Evolutionary conservation across 2,329 filamentous ascomycete genomes (phyloP).

Genomic region (Pseudocercospora cruenta): DNA sequence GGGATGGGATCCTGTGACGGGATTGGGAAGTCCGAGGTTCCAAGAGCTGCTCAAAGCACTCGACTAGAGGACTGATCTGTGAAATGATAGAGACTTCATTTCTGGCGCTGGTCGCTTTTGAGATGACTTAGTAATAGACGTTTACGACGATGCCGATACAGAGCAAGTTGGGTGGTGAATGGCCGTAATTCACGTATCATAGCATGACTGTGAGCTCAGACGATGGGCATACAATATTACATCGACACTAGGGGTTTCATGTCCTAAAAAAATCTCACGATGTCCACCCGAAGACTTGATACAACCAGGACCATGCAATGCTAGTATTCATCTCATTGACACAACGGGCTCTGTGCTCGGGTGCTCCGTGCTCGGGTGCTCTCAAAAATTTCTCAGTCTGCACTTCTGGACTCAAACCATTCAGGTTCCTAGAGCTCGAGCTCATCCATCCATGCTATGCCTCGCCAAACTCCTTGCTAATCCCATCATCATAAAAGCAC

Average conservation of each 20-base stretch:
- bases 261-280: not conserved
- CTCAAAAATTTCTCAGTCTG: not conserved
- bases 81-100: no score
- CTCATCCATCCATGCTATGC: not conserved
- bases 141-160: no score
- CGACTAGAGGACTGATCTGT: not conserved
- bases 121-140: no score
- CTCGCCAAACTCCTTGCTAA: not conserved
- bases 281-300: not conserved
- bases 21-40: conserved; percentile 26
- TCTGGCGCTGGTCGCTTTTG: no score
- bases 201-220: not conserved
- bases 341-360: not conserved
- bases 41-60: conserved; percentile 18
- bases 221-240: not conserved
- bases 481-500: not conserved
- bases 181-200: not conserved
- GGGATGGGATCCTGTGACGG: conserved; percentile 30
- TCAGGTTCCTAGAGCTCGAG: not conserved
- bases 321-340: not conserved
- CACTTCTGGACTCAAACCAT: not conserved
- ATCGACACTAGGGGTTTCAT: not conserved
- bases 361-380: no score
- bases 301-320: not conserved
- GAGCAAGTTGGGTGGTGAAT: not conserved